Evolutionary conservation across 176 grass and related monocot genomes (phyloP), one percentile per base, ranked within the genome.

Genomic region (Ananas comosus): DNA sequence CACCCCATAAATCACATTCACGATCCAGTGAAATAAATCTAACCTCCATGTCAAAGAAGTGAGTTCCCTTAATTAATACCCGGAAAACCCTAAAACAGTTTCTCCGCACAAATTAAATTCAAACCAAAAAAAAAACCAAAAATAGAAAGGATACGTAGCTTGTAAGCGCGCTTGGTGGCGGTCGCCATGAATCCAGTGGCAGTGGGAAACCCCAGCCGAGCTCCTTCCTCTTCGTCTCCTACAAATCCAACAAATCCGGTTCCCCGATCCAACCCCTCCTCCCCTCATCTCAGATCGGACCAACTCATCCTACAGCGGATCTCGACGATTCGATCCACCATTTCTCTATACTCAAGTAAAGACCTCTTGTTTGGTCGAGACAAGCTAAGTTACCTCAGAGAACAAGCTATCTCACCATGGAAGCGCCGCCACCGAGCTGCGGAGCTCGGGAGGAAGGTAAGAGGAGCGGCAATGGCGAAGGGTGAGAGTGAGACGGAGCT

Each of bases 81-180:
- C 10, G 17, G 7, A 61, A 19, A 61, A 61, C 56, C 21, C 16
- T 18, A 16, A 61, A 22, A 18, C 12, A 59, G 56, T 18, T 21
- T 61, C 56, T 61, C 21, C 63, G 67, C 19, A 64, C 18, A 83
- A 61, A 64, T 64, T 9, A 47, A 49, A 3, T 18, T 48, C 56
- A 78, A 70, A 33, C 66, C 72, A 87, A 68, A n/a, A 72, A 29
- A 54, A 0, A 1, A 12, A 3, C 13, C 4, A 33, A 72, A 33
- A 75, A 68, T 27, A 2, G 13, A 64, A 12, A 86, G 93, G 93
- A 96, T 96, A 96, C 93, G 93, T 70, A 96, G 93, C 86, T 96
- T 96, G 93, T 96, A 96, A 9, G 93, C 93, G 81, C 93, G 88
- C 81, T 96, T 96, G 81, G 89, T 92, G 79, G 82, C 86, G 89